Evolutionary conservation across 805 yeast genomes (phyloP).

Genomic region (Metschnikowia santaceciliae): DNA sequence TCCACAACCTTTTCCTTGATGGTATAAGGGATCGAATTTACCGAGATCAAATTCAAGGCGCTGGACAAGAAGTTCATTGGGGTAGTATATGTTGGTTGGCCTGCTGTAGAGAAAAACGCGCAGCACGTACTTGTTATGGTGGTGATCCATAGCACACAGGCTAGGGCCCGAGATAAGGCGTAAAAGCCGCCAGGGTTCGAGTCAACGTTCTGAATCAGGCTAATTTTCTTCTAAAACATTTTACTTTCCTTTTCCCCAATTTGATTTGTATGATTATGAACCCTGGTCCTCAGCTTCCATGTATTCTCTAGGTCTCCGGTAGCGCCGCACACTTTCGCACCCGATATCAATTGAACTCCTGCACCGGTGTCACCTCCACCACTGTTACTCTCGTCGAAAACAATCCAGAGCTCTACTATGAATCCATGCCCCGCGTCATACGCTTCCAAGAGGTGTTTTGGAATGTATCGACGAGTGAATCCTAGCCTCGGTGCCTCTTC

Average conservation of each 20-base stretch:
- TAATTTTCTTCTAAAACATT: too few species aligned
- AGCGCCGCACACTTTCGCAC: constrained; percentile 3
- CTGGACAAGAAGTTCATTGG: constrained; percentile 67
- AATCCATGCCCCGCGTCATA: background rate
- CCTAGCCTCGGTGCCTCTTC: background rate
- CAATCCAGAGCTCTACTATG: background rate
- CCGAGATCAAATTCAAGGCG: constrained; percentile 55
- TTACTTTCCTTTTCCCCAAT: background rate
- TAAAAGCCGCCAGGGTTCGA: too few species aligned
- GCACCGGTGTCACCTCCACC: background rate
- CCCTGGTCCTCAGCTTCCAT: background rate
- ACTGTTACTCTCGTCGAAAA: background rate
- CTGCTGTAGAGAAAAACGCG: constrained; percentile 2
- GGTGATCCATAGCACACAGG: background rate
- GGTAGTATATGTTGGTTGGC: background rate
- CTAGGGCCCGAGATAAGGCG: background rate
- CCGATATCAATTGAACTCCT: constrained; percentile 1
- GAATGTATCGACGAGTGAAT: constrained; percentile 1
- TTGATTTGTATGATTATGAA: background rate
- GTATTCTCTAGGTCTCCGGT: background rate
- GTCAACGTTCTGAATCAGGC: too few species aligned
- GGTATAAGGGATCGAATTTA: constrained; percentile 55
- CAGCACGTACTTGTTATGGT: background rate
- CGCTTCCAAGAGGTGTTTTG: background rate
- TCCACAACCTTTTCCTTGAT: constrained; percentile 43